Base-by-base conservation (phyloP, 306 rosid species). In the Fragaria iinumae region DNA sequence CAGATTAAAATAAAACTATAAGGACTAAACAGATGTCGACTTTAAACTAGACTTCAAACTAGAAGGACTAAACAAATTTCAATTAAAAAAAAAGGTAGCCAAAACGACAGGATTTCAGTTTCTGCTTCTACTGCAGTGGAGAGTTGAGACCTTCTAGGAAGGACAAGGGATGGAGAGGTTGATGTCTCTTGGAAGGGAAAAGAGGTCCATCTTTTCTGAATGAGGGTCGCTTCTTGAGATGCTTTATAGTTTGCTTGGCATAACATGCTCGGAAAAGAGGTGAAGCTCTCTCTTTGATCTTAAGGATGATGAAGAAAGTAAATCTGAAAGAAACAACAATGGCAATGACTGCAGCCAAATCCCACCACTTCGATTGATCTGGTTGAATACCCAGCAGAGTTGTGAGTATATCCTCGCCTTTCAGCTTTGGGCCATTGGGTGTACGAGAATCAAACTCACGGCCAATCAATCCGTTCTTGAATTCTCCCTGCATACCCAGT, bases 351-450 rank as follows among this genome's bases (percentile, higher is more conserved):
- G 90, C 95, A 41, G 85, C 95, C 11, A 91, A 73, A 82, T 94
- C 98, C 98, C 91, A 90, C 98, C 98, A 94, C 78, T 94, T 90
- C 13, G 96, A 91, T 70, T 86, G 78, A 27, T 86, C 87, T 79
- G 79, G 82, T 67, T 73, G 66, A 80, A 90, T 71, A 4, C 98
- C 96, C n/a, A 92, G 91, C 86, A 90, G 68, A 38, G 57, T 83
- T 65, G 53, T 74, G 47, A 91, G 90, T 41, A 94, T 78, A 13
- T 56, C 50, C 68, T 91, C 96, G 60, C 96, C 97, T 80, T 87
- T 90, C 80, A 94, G 77, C 78, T 90, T 93, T 13, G 89, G 84
- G 16, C 81, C 93, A 29, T 90, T 90, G 27, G 86, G 84, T 63
- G 3, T 45, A 21, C 72, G 21, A 12, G 91, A 74, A 52, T 90